A percentile compares a stretch with the other conserved stretches of the same genome.
Evolutionary conservation across 2,329 filamentous ascomycete genomes (phyloP).

Genomic region (Nigrospora sphaerica): DNA sequence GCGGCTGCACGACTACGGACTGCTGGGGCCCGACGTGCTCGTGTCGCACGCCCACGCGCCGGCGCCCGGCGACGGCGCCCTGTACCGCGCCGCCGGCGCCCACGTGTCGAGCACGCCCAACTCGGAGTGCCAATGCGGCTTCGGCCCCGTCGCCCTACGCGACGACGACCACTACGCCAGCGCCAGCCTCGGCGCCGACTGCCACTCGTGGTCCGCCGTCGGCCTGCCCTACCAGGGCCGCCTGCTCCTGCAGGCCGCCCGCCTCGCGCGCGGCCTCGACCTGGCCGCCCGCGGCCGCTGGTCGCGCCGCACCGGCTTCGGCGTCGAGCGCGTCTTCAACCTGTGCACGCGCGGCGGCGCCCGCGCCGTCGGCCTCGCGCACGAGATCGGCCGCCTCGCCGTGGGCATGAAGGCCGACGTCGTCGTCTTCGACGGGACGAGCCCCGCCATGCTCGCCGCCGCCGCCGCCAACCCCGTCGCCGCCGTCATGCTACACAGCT

Average conservation of each 20-base stretch:
- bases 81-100: conserved; percentile 24
- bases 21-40: conserved; percentile 33
- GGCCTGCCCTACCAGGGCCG: conserved; percentile 25
- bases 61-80: conserved; percentile 22
- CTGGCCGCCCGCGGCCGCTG: conserved; percentile 16
- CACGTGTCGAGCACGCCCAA: conserved; percentile 37
- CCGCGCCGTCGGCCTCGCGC: conserved; percentile 30
- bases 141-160: conserved; percentile 25
- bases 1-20: conserved; percentile 22
- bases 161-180: conserved; percentile 19
- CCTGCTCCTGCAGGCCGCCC: conserved; percentile 21
- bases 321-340: conserved; percentile 37
- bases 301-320: conserved; percentile 17
- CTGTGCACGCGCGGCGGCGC: conserved; percentile 40
- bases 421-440: conserved; percentile 31
- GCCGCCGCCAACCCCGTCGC: conserved; percentile 9
- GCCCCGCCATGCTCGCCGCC: conserved; percentile 7
- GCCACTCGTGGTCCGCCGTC: conserved; percentile 19
- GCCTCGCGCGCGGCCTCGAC: conserved; percentile 18
- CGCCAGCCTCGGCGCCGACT: conserved; percentile 26
- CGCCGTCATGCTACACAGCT: conserved; percentile 10
- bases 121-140: conserved; percentile 43
- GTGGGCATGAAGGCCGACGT: conserved; percentile 40
- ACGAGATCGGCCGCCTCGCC: conserved; percentile 33
- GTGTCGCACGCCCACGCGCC: conserved; percentile 31